Percentiles rank a stretch among this genome's conserved stretches.
These are phyloP conservation scores for Trichosporon sp. DNA, from an alignment of 1,284 basidiomycete species.

Conservation along the genomic window DNA sequence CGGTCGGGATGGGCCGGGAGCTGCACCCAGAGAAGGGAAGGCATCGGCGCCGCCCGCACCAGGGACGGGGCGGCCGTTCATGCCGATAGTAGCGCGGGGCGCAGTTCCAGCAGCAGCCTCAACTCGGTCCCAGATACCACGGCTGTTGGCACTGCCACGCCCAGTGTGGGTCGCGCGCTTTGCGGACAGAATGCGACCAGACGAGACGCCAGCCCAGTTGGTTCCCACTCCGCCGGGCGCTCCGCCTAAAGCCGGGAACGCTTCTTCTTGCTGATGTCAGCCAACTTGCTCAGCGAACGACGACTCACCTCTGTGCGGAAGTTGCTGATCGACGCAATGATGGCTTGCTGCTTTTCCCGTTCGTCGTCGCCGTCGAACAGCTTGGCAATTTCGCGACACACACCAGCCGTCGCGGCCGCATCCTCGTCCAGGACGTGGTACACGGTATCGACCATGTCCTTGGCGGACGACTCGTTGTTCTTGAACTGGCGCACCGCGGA, in stretches of 20 bases:
- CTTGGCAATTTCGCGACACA: slow-evolving; percentile 73
- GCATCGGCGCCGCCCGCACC: slow-evolving; percentile 24
- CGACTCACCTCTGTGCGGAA: slow-evolving; percentile 74
- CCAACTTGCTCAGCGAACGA: too few species aligned
- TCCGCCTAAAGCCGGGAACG: slow-evolving; percentile 66
- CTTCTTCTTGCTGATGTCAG: slow-evolving; percentile 61
- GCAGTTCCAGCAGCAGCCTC: slow-evolving; percentile 69
- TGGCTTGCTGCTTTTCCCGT: slow-evolving; percentile 61
- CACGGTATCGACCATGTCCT: slow-evolving; percentile 79
- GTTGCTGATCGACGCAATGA: slow-evolving; percentile 72
- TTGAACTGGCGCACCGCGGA: slow-evolving; percentile 75
- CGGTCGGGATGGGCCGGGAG: slow-evolving; percentile 12
- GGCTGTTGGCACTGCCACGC: slow-evolving; percentile 54
- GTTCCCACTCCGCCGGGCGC: slow-evolving; percentile 54
- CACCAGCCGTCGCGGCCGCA: slow-evolving; percentile 66
- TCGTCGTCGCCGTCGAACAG: slow-evolving; percentile 71
- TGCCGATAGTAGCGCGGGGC: slow-evolving; percentile 49
- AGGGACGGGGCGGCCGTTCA: slow-evolving; percentile 36
- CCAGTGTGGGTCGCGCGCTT: slow-evolving; percentile 63
- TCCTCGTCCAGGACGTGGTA: slow-evolving; percentile 77
- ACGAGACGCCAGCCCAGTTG: slow-evolving; percentile 69
- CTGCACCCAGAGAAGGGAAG: slow-evolving; percentile 37
- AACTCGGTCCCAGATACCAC: slow-evolving; percentile 77
- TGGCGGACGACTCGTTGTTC: slow-evolving; percentile 68
- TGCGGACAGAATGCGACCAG: slow-evolving; percentile 72